Base-by-base conservation (phyloP, 139 green algal species). In the Closterium sp. region DNA sequence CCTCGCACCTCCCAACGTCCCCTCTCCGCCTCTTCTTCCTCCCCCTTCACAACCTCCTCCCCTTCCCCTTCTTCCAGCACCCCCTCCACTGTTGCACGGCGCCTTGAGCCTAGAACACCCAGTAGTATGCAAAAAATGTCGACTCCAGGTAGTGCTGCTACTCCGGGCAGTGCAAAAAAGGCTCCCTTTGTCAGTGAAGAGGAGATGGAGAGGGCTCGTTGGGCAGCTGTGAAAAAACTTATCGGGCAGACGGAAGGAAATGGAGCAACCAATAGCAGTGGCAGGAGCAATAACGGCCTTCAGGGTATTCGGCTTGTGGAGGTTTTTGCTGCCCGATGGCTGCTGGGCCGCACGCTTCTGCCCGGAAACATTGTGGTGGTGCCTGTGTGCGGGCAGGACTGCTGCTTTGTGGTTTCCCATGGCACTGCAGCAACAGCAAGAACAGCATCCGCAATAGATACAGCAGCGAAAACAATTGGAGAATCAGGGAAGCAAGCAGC, bases 361-460 rank as follows among this genome's bases (percentile, higher is more conserved):
- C 90, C 29, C 6, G 90, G 90, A 9, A 92, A 92, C 28, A 27
- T 42, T 24, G 90, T 92, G 42, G 86, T 86, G 28, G 31, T 92
- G 38, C 79, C 90, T 32, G 42, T 92, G 28, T 92, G 90, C 45
- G 90, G 90, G 31, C 32, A 86, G 32, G 90, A 92, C 31, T 92
- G 90, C 86, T 79, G 62, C 10, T 79, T 79, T 2, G 62, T 79
- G 9, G 31, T 90, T 31, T 90, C 32, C 32, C 31, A 90, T 24
- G 87, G 30, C 31, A 62, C 24, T 28, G 32, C 19, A 29, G 19
- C 32, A 42, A 5, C 31, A 21, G 87, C 87, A 73, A 31, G 19
- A 90, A 28, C 31, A 28, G 10, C 13, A 17, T 7, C 31, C 73
- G 31, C 87, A 90, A 28, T n/a, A 7, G 45, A 90, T 10, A 24